Conservation (phyloP, 345 rosid species). For the Citrus medica region DNA sequence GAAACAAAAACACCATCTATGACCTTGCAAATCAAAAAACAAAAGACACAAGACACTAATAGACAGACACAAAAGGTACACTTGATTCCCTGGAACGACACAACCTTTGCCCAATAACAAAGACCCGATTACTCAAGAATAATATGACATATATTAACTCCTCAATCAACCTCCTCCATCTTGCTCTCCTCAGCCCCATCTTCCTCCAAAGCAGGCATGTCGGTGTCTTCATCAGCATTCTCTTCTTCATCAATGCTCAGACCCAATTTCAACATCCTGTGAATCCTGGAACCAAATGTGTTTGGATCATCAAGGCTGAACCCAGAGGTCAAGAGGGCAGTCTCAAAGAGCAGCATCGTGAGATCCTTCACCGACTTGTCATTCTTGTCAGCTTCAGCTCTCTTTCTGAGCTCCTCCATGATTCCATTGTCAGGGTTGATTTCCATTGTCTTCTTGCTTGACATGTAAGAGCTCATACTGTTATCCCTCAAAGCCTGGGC, state of each 20-base stretch:
- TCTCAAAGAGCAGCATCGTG: conserved; percentile 69
- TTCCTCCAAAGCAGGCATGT: conserved; percentile 81
- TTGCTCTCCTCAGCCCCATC: conserved; percentile 84
- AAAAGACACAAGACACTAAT: neutral
- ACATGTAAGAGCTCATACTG: conserved; percentile 93
- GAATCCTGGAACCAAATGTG: conserved; percentile 74
- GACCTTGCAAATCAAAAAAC: neutral
- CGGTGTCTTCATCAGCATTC: conserved; percentile 47
- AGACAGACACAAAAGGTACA: neutral
- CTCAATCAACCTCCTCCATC: conserved; percentile 89
- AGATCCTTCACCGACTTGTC: conserved; percentile 89
- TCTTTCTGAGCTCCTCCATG: conserved; percentile 83
- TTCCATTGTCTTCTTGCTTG: conserved; percentile 90
- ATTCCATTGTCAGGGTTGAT: conserved; percentile 85
- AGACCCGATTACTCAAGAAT: neutral
- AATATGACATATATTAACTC: neutral
- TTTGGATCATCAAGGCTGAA: conserved; percentile 90
- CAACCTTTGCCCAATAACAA: neutral
- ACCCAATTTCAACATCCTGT: conserved; percentile 87
- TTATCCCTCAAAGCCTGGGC: conserved; percentile 85
- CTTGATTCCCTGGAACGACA: too few relatives aligned
- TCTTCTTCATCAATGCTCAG: conserved; percentile 80
- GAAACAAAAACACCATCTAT: neutral
- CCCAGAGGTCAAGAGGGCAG: conserved; percentile 76
- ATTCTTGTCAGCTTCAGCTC: conserved; percentile 77